phyloP scores from a whole-genome alignment of 352 stramenopile species.

The Phytophthora cryptogea region DNA sequence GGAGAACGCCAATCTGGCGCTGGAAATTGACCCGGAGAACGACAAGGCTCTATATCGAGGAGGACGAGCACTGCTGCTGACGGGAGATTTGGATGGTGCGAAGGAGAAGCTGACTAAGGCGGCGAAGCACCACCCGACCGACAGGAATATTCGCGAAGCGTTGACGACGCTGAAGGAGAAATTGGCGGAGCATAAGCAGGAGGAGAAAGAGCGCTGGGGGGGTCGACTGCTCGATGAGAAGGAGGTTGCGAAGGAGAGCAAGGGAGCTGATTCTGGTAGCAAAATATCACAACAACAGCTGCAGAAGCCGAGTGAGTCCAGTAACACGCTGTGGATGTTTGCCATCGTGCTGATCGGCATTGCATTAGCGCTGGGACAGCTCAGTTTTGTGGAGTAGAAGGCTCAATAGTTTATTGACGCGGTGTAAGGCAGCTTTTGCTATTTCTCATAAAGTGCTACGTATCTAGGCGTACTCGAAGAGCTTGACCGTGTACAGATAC shows the following conservation, averaged over 20 bases:
- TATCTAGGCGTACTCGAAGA: conserved; percentile 71
- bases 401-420: conserved; percentile 23
- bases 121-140: conserved; percentile 57
- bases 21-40: conserved; percentile 77
- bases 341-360: conserved; percentile 43
- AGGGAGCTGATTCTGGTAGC: not conserved
- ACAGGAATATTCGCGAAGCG: conserved; percentile 76
- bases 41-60: conserved; percentile 86
- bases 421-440: conserved; percentile 10
- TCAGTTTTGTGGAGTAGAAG: conserved; percentile 33
- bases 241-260: not conserved
- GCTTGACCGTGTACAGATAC: conserved; percentile 78
- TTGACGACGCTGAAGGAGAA: conserved; percentile 54
- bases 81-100: conserved; percentile 59
- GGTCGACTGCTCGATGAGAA: conserved; percentile 56
- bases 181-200: conserved; percentile 50
- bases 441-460: not conserved
- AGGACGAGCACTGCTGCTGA: conserved; percentile 63
- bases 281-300: conserved; percentile 4
- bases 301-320: conserved; percentile 22
- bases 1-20: conserved; percentile 68
- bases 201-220: conserved; percentile 78
- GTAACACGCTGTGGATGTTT: conserved; percentile 41
- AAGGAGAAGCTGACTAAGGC: conserved; percentile 71
- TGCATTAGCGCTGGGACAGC: conserved; percentile 36